Percentiles rank a stretch among this genome's conserved stretches.
Conservation (phyloP, 208 protist genomes). For the Herpetomonas samuelpessoai region DNA sequence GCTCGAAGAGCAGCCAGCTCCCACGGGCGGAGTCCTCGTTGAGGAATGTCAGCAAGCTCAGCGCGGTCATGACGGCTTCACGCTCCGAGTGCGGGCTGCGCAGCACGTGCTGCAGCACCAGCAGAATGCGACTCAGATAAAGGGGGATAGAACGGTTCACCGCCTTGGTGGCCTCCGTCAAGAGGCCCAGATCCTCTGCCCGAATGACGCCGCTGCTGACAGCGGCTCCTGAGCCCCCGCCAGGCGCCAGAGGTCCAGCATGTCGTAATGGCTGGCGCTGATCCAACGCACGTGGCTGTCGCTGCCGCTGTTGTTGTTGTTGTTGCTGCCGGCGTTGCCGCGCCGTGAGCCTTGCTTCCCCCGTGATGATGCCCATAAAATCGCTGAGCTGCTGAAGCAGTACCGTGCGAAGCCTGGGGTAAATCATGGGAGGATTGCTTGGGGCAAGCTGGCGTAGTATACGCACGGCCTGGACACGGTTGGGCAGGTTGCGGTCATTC, state of each 20-base stretch:
- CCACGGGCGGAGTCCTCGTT: constrained; percentile 66
- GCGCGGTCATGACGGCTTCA: constrained; percentile 47
- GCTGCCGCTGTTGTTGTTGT: constrained; percentile 2
- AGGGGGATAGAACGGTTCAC: constrained; percentile 37
- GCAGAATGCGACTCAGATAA: constrained; percentile 37
- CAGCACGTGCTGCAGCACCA: constrained; percentile 34
- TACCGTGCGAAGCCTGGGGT: constrained; percentile 66
- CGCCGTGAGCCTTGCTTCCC: background rate
- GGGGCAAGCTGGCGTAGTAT: constrained; percentile 65
- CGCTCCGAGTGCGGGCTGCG: constrained; percentile 16
- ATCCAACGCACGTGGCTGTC: constrained; percentile 4
- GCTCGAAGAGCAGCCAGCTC: constrained; percentile 54
- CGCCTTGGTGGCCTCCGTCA: constrained; percentile 33
- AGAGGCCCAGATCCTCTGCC: constrained; percentile 15
- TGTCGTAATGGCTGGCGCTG: background rate
- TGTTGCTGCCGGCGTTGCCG: constrained; percentile 3
- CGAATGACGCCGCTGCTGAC: background rate
- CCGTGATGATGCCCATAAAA: constrained; percentile 19
- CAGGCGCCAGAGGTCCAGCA: too few species aligned
- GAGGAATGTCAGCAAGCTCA: constrained; percentile 62
- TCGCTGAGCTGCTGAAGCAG: constrained; percentile 52
- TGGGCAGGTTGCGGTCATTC: constrained; percentile 61
- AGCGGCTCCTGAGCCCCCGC: too few species aligned
- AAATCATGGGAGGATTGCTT: constrained; percentile 47
- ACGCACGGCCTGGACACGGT: constrained; percentile 52